Evolutionary conservation across 2,329 filamentous ascomycete genomes (phyloP).

Genomic region (Malbranchea zuffiana): DNA sequence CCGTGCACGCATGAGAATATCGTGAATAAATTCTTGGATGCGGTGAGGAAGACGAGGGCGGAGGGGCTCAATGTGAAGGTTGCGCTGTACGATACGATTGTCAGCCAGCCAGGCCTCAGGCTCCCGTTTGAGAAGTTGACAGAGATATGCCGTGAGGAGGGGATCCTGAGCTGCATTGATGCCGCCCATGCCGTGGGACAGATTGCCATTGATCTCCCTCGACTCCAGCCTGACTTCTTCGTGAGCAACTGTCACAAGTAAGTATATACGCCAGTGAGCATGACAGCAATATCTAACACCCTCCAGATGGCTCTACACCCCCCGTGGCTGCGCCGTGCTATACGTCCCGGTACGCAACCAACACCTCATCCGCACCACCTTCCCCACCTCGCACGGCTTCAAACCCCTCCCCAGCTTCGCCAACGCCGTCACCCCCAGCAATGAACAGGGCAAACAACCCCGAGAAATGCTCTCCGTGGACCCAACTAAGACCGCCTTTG

Average conservation of each 20-base stretch:
- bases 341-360: conserved; percentile 72
- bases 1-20: conserved; percentile 61
- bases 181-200: conserved; percentile 79
- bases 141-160: conserved; percentile 52
- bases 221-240: conserved; percentile 72
- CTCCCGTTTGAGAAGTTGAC: conserved; percentile 66
- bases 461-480: conserved; percentile 5
- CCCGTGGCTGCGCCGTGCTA: conserved; percentile 68
- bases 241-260: conserved; percentile 74
- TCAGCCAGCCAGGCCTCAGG: conserved; percentile 64
- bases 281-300: not conserved
- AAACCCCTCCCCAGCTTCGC: conserved; percentile 32
- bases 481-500: conserved; percentile 47
- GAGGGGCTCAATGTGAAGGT: conserved; percentile 54
- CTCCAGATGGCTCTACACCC: conserved; percentile 64
- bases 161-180: conserved; percentile 65
- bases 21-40: conserved; percentile 47
- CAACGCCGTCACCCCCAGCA: conserved; percentile 7
- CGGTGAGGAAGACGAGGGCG: conserved; percentile 44
- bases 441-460: not conserved
- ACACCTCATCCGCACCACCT: conserved; percentile 56
- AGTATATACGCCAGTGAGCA: not conserved
- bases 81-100: conserved; percentile 70
- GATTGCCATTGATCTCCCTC: conserved; percentile 55
- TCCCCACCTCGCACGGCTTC: conserved; percentile 76